Base-by-base conservation (phyloP, 345 rosid genomes). In the Luvunga scandens region DNA sequence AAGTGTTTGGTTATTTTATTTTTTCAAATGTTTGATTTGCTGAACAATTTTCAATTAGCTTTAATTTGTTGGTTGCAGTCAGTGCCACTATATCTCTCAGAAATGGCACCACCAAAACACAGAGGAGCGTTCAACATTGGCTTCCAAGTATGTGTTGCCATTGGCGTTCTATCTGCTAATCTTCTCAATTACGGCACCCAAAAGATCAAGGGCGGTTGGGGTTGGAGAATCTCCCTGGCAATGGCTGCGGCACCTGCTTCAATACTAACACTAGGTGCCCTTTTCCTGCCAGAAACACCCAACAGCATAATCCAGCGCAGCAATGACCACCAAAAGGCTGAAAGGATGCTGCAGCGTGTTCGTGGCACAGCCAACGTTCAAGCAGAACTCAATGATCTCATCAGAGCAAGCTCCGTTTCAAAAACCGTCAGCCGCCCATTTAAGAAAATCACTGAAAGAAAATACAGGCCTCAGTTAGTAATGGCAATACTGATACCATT, bases 51-150 rank as follows among this genome's bases (percentile, higher is more conserved):
- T 64, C 38, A n/a, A 38, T 36, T 67, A 2, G 31, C 2, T 63
- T 30, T 14, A 16, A 27, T 55, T 77, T 19, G n/a, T 1, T 22
- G 65, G 65, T 9, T 78, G 77, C 83, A 89, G 97, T 76, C 98
- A n/a, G 96, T 92, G n/a, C 98, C 98, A 4, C 56, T 92, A 2
- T 91, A 94, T 39, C 91, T 92, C 61, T 92, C 94, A 0, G 93
- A 94, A 80, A 92, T 94, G 97, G 98, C 97, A 8, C 94, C 95
- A 1, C 86, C 94, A 2, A 86, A 76, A 80, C 77, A 85, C 83
- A 88, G 97, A 85, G 98, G 97, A 86, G 92, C 93, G 38, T 76
- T 94, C 83, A 92, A 85, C 84, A 89, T 81, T 62, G 96, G 96
- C 38, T 92, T 94, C 79, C 93, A 94, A 69, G 82, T 87, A 13